Conservation (phyloP, 306 rosid genomes). For the Cyclanthera cordifolia region DNA sequence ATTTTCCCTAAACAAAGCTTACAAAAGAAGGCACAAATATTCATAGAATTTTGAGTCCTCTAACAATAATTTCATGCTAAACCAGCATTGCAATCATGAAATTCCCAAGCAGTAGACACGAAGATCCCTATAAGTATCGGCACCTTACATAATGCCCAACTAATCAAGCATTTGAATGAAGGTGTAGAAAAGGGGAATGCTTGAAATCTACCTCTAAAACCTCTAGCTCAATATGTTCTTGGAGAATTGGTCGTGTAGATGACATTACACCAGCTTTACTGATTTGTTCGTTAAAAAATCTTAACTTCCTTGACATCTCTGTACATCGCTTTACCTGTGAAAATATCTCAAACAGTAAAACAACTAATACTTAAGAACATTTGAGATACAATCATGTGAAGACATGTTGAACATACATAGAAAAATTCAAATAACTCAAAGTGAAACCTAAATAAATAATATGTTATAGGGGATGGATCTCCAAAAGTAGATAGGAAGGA, state of each 20-base stretch:
- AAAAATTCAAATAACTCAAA: background rate
- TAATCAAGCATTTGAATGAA: background rate
- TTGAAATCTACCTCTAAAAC: slow-evolving; percentile 67
- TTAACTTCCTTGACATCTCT: slow-evolving; percentile 93
- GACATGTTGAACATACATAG: slow-evolving; percentile 3
- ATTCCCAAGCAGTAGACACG: background rate
- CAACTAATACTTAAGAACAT: slow-evolving; percentile 5
- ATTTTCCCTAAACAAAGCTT: background rate
- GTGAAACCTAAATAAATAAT: background rate
- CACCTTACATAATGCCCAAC: background rate
- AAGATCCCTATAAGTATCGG: no score
- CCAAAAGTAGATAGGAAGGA: background rate
- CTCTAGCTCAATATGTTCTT: slow-evolving; percentile 71
- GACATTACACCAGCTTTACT: slow-evolving; percentile 63
- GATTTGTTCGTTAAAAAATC: slow-evolving; percentile 87
- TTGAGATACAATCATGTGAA: slow-evolving; percentile 1
- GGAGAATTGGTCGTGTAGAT: slow-evolving; percentile 43
- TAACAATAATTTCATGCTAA: background rate
- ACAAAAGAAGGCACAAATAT: background rate
- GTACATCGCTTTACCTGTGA: slow-evolving; percentile 93
- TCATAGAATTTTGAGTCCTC: background rate
- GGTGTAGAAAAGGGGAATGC: slow-evolving; percentile 1
- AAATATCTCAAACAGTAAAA: slow-evolving; percentile 17
- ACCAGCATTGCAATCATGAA: background rate
- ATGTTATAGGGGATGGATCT: background rate